Percentiles rank a stretch among this genome's conserved stretches.
phyloP scores from a whole-genome alignment of 2,329 filamentous ascomycete genomes.

The Aspergillus texensis region DNA sequence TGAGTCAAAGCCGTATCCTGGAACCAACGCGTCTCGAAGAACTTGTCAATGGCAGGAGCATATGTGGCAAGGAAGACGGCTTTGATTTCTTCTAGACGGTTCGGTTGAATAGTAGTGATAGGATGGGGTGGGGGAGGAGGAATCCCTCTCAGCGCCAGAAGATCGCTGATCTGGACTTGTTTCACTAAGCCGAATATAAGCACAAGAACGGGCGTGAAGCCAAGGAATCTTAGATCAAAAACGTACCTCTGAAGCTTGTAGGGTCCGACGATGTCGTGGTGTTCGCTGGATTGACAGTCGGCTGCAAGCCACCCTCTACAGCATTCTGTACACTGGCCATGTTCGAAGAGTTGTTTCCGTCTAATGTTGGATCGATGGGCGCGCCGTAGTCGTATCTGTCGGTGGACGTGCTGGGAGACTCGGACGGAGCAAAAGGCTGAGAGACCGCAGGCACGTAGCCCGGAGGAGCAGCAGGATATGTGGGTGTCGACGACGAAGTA shows the following conservation, averaged over 20 bases:
- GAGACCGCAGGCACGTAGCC: constrained; percentile 44
- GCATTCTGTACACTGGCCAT: constrained; percentile 40
- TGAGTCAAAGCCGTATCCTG: constrained; percentile 56
- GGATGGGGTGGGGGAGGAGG: constrained; percentile 60
- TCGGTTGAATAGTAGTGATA: constrained; percentile 48
- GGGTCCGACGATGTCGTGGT: constrained; percentile 38
- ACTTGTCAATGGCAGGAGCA: constrained; percentile 70
- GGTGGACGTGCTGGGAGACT: constrained; percentile 41
- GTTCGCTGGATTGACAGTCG: constrained; percentile 28
- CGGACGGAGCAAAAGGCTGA: constrained; percentile 43
- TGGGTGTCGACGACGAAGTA: constrained; percentile 23
- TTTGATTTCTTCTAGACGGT: constrained; percentile 66
- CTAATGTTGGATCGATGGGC: constrained; percentile 69
- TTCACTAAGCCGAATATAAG: constrained; percentile 57
- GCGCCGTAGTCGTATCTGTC: constrained; percentile 61
- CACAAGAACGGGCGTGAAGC: constrained; percentile 9
- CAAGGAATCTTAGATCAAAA: constrained; percentile 17
- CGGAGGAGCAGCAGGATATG: constrained; percentile 42
- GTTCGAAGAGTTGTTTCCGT: constrained; percentile 43
- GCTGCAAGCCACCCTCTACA: constrained; percentile 30
- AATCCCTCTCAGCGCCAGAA: constrained; percentile 66
- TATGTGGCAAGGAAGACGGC: constrained; percentile 76
- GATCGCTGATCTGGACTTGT: constrained; percentile 73
- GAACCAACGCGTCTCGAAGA: constrained; percentile 87
- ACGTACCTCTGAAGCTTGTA: constrained; percentile 54